Evolutionary conservation across 2,329 filamentous ascomycete genomes (phyloP), one percentile per base, ranked within the genome.

Genomic region (Penicillium digitatum): DNA sequence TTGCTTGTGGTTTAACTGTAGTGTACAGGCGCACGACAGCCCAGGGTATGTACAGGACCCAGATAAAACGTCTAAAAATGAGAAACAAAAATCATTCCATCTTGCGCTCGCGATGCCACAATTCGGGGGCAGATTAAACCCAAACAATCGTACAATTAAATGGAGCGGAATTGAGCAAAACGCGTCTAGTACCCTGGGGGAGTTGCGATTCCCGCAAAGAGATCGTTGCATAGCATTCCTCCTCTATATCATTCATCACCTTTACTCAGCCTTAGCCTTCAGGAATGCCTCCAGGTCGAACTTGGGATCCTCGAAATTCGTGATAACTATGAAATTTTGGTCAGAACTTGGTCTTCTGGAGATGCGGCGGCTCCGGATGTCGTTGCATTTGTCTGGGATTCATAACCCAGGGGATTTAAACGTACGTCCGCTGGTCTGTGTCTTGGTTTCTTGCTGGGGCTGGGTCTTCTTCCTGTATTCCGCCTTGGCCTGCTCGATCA

Each of bases 271-370:
- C 66, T 90, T 77, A 67, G 83, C 81, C 69, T 84, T 82, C 74
- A 96, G 78, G 75, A 85, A 90, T 66, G 88, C 86, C 81, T 97
- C 93, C 66, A 97, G 82, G 74, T 99, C 92, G 79, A 97, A 97
- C 71, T 91, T 90, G 71, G 91, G 86, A 79, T 94, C 86, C 71
- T 87, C 84, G 58, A 87, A 87, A 78, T 97, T 87, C 72, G 84
- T 81, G 74, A 87, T 82, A 63, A 87, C 86, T 89, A 50, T 43
- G 26, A 32, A 46, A 47, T 51, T 29, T 39, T 27, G 20, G 39
- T 64, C 46, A 60, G 58, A 34, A 52, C 49, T 53, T 52, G 27
- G 52, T 46, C 35, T 48, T 35, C 24, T 43, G 24, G 26, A n/a
- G 49, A 42, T 40, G 40, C 47, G 57, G 54, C 51, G 53, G 34